A percentile compares a stretch with the other conserved stretches of the same genome.
phyloP scores from a whole-genome alignment of 2,329 filamentous ascomycete genomes.

The Boeremia lycopersici region DNA sequence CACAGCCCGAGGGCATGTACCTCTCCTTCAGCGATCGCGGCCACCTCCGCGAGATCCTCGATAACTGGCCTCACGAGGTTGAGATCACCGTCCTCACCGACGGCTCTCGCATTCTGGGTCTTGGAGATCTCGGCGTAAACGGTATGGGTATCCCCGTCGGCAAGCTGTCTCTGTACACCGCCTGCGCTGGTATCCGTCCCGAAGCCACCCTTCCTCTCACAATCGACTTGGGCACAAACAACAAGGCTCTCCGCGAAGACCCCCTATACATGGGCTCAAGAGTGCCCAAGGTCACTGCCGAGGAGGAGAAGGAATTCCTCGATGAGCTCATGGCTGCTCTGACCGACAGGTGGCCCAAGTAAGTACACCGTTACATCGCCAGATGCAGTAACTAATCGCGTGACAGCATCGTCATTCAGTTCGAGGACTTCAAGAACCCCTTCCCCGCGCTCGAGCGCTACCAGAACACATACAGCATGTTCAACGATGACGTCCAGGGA shows the following conservation, averaged over 20 bases:
- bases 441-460: conserved; percentile 94
- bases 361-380: conserved; percentile 40
- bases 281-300: conserved; percentile 75
- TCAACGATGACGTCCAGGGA: conserved; percentile 98
- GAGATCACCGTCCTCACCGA: conserved; percentile 98
- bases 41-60: conserved; percentile 83
- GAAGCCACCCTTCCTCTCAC: conserved; percentile 67
- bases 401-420: conserved; percentile 77
- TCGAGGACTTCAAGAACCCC: conserved; percentile 97
- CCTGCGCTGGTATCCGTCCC: conserved; percentile 92
- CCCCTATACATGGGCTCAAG: conserved; percentile 90
- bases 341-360: conserved; percentile 75
- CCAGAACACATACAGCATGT: conserved; percentile 86
- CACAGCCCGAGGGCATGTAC: conserved; percentile 91
- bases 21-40: conserved; percentile 94
- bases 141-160: conserved; percentile 98
- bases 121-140: conserved; percentile 94
- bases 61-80: conserved; percentile 92
- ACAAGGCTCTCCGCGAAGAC: conserved; percentile 72
- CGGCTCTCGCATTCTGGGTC: conserved; percentile 87
- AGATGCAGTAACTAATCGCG: conserved; percentile 37
- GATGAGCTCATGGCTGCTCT: conserved; percentile 96
- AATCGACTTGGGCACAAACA: conserved; percentile 68
- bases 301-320: conserved; percentile 87
- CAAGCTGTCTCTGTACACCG: conserved; percentile 93